Evolutionary conservation across 1,284 basidiomycete species (phyloP).

Genomic region (Austroboletus novae-zelandiae): DNA sequence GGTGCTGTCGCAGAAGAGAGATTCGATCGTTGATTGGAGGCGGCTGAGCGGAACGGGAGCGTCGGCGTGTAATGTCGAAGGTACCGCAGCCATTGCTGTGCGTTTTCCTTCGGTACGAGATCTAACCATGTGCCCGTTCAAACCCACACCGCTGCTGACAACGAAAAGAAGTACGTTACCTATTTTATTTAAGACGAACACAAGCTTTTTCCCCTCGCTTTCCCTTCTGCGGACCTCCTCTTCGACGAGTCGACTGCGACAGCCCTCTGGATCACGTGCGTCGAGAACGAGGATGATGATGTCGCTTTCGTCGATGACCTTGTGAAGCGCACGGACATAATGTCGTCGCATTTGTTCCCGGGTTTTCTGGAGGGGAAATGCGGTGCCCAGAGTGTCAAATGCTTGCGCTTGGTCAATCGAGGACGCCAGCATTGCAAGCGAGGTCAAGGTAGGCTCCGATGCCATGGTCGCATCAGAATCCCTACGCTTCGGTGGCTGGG

Average conservation of each 20-base stretch:
- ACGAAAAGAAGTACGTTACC: conserved; percentile 48
- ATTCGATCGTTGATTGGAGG: conserved; percentile 76
- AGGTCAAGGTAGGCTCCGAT: conserved; percentile 65
- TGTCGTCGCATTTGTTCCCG: conserved; percentile 67
- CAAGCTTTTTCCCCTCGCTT: conserved; percentile 81
- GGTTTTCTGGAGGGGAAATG: conserved; percentile 43
- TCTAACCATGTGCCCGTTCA: conserved; percentile 47
- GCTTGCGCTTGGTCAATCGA: conserved; percentile 30
- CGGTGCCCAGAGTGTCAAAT: conserved; percentile 31
- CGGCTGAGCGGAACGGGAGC: conserved; percentile 90
- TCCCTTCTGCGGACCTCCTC: conserved; percentile 86
- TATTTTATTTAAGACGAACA: conserved; percentile 92
- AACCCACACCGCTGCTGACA: neutral
- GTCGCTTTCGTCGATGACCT: conserved; percentile 92
- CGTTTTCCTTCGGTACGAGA: conserved; percentile 86
- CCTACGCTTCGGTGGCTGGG: conserved; percentile 22
- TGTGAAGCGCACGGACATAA: conserved; percentile 77
- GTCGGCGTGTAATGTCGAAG: conserved; percentile 91
- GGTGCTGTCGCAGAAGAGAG: conserved; percentile 78
- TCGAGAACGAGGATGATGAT: conserved; percentile 88
- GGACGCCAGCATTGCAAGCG: conserved; percentile 49
- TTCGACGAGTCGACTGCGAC: conserved; percentile 83
- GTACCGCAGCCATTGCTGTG: conserved; percentile 88
- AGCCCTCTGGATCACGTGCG: conserved; percentile 90
- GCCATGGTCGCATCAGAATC: conserved; percentile 70